A percentile compares a stretch with the other conserved stretches of the same genome.
These are phyloP conservation scores for Penicillium glabrum DNA, from an alignment of 2,329 filamentous ascomycete genomes.

Conservation along the genomic window DNA sequence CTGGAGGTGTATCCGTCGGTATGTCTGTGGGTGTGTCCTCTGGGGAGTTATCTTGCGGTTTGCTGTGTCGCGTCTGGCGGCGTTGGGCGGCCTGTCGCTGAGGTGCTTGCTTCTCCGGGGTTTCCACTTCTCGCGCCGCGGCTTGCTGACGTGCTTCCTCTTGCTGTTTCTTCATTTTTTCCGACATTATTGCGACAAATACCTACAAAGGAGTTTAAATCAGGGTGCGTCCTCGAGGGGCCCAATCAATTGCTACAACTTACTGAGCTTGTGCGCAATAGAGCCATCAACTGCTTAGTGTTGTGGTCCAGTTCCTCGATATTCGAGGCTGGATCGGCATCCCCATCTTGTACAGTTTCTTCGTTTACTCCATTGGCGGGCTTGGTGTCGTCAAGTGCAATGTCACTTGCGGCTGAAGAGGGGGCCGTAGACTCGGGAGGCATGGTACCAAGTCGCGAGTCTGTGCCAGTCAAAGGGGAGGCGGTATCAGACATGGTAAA, in stretches of 20 bases:
- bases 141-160: constrained; percentile 42
- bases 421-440: constrained; percentile 31
- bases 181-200: constrained; percentile 51
- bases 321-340: constrained; percentile 19
- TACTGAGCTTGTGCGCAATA: constrained; percentile 48
- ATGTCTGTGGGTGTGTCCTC: no score
- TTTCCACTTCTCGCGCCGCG: constrained; percentile 30
- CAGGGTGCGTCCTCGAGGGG: not conserved
- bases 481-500: constrained; percentile 27
- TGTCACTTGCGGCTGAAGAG: constrained; percentile 29
- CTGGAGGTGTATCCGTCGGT: not conserved
- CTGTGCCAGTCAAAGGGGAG: constrained; percentile 25
- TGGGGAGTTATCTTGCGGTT: constrained; percentile 16
- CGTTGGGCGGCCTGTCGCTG: constrained; percentile 12
- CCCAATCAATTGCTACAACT: constrained; percentile 5
- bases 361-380: constrained; percentile 7
- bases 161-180: constrained; percentile 51
- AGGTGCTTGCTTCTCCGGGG: constrained; percentile 23
- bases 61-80: constrained; percentile 23
- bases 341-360: constrained; percentile 22
- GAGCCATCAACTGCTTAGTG: constrained; percentile 45
- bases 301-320: constrained; percentile 45
- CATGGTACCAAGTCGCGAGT: constrained; percentile 24
- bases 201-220: constrained; percentile 31
- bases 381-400: constrained; percentile 4